These are phyloP conservation scores for Beauveria scarabaeidicola DNA, from an alignment of 2,329 filamentous ascomycete species.

Conservation along the genomic window DNA sequence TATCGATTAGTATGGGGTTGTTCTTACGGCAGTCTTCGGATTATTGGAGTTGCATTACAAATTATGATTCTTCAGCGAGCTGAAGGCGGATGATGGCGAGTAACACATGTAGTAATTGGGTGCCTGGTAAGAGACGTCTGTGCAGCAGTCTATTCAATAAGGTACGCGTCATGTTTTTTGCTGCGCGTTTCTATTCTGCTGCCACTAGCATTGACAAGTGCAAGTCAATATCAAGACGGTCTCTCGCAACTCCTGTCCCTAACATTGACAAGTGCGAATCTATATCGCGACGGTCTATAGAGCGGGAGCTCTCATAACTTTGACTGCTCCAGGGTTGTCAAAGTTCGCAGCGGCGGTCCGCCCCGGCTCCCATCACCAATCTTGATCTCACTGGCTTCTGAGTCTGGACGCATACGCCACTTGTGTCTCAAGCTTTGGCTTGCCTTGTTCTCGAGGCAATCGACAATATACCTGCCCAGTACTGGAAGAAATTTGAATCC, in stretches of 20 bases:
- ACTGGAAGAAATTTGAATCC: conserved; percentile 21
- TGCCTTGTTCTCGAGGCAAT: conserved; percentile 26
- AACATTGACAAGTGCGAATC: background rate
- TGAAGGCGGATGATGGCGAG: background rate
- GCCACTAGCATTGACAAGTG: background rate
- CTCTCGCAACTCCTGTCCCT: conserved; percentile 11
- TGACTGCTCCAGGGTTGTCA: conserved; percentile 20
- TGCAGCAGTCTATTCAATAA: background rate
- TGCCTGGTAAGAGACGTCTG: background rate
- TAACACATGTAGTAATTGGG: background rate
- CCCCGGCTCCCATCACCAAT: conserved; percentile 23
- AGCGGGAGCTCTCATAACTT: conserved; percentile 17
- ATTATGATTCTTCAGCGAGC: background rate
- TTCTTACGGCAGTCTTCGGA: conserved; percentile 1
- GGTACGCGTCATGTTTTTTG: background rate
- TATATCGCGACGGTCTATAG: background rate
- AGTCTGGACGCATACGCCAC: conserved; percentile 20
- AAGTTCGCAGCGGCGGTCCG: conserved; percentile 20
- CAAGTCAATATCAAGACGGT: background rate
- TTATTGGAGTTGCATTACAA: conserved; percentile 2
- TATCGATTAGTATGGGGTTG: conserved; percentile 8
- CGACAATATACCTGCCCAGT: conserved; percentile 20
- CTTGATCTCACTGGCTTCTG: conserved; percentile 11
- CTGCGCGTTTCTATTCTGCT: background rate
- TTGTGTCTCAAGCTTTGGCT: conserved; percentile 19